Percentiles rank a stretch among this genome's conserved stretches.
Conservation (phyloP, 768 basidiomycete species). For the Tremella mesenterica region DNA sequence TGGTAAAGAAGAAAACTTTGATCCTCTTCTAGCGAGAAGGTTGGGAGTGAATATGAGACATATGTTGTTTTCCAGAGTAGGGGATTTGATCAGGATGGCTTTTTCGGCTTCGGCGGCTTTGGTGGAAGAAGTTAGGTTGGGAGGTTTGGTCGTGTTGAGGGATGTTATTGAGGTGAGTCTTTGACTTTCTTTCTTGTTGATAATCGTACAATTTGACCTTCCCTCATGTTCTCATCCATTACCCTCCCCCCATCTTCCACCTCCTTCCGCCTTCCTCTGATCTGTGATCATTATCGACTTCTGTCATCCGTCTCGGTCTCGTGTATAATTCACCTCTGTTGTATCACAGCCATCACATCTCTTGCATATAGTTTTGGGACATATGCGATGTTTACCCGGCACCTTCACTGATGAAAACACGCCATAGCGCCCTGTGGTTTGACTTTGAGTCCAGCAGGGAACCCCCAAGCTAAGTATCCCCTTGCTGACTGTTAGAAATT, state of each 20-base stretch:
- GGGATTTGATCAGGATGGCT: conserved; percentile 93
- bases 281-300: too few relatives aligned
- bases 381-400: too few relatives aligned
- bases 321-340: too few relatives aligned
- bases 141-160: conserved; percentile 76
- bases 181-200: background rate
- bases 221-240: background rate
- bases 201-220: background rate
- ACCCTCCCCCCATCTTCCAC: too few relatives aligned
- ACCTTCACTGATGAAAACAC: too few relatives aligned
- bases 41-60: conserved; percentile 44
- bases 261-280: too few relatives aligned
- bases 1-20: conserved; percentile 73
- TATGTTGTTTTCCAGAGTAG: conserved; percentile 72
- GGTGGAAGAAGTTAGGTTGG: conserved; percentile 86
- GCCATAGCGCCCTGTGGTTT: too few relatives aligned
- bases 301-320: too few relatives aligned
- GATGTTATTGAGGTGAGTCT: conserved; percentile 77
- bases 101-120: conserved; percentile 95
- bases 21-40: conserved; percentile 56
- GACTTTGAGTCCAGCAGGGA: too few relatives aligned
- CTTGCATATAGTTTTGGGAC: too few relatives aligned
- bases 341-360: too few relatives aligned
- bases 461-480: too few relatives aligned
- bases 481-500: conserved; percentile 62